Evolutionary conservation across 2,329 filamentous ascomycete species (phyloP).

Genomic region (Ophiostoma pallidulum): DNA sequence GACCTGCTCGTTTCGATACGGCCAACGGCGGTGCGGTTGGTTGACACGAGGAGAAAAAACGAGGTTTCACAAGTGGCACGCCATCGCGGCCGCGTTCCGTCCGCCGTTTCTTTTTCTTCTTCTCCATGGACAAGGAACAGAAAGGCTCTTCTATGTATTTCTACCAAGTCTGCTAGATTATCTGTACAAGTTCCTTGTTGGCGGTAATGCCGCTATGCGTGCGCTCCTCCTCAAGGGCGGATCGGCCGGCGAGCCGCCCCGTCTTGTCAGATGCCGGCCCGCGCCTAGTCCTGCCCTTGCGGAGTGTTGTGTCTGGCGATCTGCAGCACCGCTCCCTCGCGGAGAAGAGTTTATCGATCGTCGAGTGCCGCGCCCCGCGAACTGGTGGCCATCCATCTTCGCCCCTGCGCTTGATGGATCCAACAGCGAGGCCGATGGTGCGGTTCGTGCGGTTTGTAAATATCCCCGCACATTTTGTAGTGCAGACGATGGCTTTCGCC

Average conservation of each 20-base stretch:
- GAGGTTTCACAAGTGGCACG: no score
- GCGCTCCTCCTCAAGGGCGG: background rate
- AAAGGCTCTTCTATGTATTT: no score
- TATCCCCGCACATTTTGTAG: no score
- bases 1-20: no score
- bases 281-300: background rate
- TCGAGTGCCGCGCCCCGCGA: background rate
- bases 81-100: no score
- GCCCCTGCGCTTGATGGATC: background rate
- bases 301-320: background rate
- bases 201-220: background rate
- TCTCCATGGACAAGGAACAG: no score
- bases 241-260: background rate
- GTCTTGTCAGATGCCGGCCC: background rate
- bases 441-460: no score
- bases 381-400: background rate
- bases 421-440: background rate
- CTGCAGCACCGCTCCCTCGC: background rate
- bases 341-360: background rate
- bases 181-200: constrained; percentile 1
- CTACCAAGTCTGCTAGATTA: no score
- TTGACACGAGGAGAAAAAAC: no score
- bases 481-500: no score
- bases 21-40: no score
- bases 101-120: no score